These are phyloP conservation scores for Cudoniella acicularis DNA, from an alignment of 495 filamentous ascomycete genomes.

Conservation along the genomic window DNA sequence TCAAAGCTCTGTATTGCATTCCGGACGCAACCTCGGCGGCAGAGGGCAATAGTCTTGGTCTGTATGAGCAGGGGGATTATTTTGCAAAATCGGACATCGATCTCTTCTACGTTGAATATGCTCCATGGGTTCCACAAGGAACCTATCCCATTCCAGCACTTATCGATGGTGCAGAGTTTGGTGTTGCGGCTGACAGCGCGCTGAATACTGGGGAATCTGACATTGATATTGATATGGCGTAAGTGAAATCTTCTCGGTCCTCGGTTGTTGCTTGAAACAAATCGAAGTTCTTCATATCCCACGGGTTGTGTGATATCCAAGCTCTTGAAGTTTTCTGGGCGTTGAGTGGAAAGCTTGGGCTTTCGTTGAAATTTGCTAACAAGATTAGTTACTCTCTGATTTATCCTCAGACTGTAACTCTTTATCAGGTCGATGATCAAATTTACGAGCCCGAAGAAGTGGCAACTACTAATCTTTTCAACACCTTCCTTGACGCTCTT, in stretches of 20 bases:
- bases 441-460: slow-evolving; percentile 7
- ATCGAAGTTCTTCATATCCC: no score
- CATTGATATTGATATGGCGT: slow-evolving; percentile 17
- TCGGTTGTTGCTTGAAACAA: no score
- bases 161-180: slow-evolving; percentile 15
- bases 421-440: slow-evolving; percentile 19
- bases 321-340: slow-evolving; percentile 12
- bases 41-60: slow-evolving; percentile 7
- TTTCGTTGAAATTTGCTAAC: no score
- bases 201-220: slow-evolving; percentile 16
- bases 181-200: slow-evolving; percentile 2
- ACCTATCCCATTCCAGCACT: slow-evolving; percentile 4
- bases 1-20: slow-evolving; percentile 19
- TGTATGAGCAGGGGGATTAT: slow-evolving; percentile 12
- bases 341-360: no score
- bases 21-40: background rate
- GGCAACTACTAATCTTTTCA: slow-evolving; percentile 1
- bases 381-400: background rate
- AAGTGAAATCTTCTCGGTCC: background rate
- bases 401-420: slow-evolving; percentile 13
- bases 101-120: slow-evolving; percentile 11
- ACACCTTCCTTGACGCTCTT: slow-evolving; percentile 19
- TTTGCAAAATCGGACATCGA: slow-evolving; percentile 13
- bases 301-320: no score
- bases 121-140: slow-evolving; percentile 9